Conservation (phyloP, 163 green algal genomes). For the Chloroidium sp. region DNA sequence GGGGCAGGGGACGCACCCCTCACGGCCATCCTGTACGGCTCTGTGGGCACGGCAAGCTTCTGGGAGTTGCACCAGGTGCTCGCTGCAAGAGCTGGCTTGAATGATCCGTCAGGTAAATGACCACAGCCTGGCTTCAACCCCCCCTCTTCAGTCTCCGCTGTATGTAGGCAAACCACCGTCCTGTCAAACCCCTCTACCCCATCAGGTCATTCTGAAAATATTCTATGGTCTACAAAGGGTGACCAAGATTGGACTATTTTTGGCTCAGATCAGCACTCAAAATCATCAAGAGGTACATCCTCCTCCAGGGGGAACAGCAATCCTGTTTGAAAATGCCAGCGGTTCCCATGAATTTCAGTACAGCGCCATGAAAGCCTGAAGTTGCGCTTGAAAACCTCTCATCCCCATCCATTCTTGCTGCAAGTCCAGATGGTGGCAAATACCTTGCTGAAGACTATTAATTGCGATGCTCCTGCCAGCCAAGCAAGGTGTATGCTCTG, state of each 20-base stretch:
- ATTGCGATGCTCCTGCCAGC: neutral
- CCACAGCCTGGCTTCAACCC: too few species aligned
- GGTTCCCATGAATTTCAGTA: too few species aligned
- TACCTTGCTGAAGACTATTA: neutral
- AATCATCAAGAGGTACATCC: too few species aligned
- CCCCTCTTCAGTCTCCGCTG: neutral
- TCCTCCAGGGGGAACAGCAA: too few species aligned
- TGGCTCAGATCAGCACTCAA: too few species aligned
- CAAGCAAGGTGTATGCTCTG: too few species aligned
- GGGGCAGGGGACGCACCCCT: neutral
- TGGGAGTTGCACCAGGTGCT: constrained; percentile 34
- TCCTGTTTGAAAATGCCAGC: too few species aligned
- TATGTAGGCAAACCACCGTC: too few species aligned
- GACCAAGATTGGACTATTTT: neutral
- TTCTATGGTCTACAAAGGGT: constrained; percentile 13
- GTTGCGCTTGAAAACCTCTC: too few species aligned
- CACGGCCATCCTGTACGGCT: constrained; percentile 52
- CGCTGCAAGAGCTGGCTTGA: neutral
- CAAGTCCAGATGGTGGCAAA: constrained; percentile 2
- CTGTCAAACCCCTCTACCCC: neutral
- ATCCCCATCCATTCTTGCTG: neutral
- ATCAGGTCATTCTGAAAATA: neutral
- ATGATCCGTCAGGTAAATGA: neutral
- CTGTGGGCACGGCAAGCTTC: constrained; percentile 51
- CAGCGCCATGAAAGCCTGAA: too few species aligned